These are phyloP conservation scores for Solanum pennellii DNA, from an alignment of 257 asterid species.

Conservation along the genomic window DNA sequence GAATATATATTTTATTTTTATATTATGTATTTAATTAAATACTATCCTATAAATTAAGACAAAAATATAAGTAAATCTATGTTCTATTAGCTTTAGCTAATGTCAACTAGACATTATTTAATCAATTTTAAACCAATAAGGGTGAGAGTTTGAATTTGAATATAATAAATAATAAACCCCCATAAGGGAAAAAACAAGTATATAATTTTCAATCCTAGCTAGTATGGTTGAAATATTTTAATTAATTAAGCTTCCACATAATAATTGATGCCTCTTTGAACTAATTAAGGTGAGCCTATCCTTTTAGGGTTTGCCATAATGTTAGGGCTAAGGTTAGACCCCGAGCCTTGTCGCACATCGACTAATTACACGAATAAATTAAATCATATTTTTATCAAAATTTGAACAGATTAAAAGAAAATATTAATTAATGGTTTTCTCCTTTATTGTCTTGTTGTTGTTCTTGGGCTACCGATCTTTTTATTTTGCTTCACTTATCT, in stretches of 20 bases:
- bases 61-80: not conserved
- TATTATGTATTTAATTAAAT: not conserved
- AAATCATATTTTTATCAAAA: no score
- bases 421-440: no score
- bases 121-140: not conserved
- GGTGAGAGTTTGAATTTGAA: not conserved
- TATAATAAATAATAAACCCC: not conserved
- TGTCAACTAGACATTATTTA: not conserved
- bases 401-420: no score
- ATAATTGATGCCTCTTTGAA: not conserved
- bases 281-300: not conserved
- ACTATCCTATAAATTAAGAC: not conserved
- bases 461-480: no score
- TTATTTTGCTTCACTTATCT: no score
- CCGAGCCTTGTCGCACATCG: not conserved
- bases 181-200: not conserved
- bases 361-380: no score
- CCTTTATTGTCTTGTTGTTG: not conserved
- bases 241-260: not conserved
- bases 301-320: not conserved
- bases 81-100: not conserved
- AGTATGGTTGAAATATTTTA: not conserved
- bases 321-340: not conserved
- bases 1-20: not conserved
- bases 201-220: not conserved